These are phyloP conservation scores for Vicia sativa DNA, from an alignment of 306 rosid genomes.

Conservation along the genomic window DNA sequence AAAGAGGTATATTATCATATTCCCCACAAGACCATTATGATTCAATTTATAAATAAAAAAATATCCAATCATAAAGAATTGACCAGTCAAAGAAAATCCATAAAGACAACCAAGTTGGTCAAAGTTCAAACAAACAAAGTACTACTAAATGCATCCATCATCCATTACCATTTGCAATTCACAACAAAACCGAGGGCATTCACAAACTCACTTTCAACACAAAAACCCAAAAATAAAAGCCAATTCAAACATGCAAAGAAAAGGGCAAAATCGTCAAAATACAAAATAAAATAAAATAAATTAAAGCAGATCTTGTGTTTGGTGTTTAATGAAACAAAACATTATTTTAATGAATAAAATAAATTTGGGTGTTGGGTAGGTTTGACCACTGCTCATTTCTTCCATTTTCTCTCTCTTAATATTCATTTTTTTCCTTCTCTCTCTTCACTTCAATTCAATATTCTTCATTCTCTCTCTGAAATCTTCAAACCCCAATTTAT, in stretches of 20 bases:
- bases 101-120: conserved; percentile 13
- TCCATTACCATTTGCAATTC: background rate
- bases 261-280: conserved; percentile 33
- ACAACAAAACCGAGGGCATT: background rate
- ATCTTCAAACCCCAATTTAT: conserved; percentile 48
- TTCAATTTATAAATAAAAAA: background rate
- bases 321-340: conserved; percentile 38
- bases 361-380: conserved; percentile 63
- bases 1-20: too few species aligned
- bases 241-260: background rate
- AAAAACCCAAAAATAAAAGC: conserved; percentile 1
- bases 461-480: conserved; percentile 47
- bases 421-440: conserved; percentile 33
- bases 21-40: too few species aligned
- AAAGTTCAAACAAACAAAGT: conserved; percentile 27
- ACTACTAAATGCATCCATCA: conserved; percentile 7
- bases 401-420: conserved; percentile 39
- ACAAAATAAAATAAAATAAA: background rate
- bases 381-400: conserved; percentile 84
- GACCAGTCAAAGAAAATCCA: conserved; percentile 18
- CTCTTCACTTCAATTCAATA: conserved; percentile 28
- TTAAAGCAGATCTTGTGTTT: conserved; percentile 38
- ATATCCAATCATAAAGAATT: conserved; percentile 3
- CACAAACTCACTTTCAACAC: background rate
- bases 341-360: conserved; percentile 46